phyloP scores from a whole-genome alignment of 176 grass and related monocot genomes.

The Coix lacrymajobi region DNA sequence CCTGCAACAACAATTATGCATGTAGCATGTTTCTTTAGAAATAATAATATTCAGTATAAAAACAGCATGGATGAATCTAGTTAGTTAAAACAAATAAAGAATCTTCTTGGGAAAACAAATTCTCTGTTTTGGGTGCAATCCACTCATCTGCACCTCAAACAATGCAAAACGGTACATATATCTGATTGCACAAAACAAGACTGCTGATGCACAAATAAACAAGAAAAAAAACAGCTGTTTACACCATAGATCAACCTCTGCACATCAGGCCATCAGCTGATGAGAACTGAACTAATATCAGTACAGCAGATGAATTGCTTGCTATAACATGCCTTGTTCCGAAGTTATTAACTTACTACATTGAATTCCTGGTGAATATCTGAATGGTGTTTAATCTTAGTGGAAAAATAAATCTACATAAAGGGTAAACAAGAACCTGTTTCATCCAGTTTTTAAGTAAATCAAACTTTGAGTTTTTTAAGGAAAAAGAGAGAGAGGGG shows the following conservation, averaged over 20 bases:
- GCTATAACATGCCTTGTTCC: not conserved
- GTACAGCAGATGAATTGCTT: not conserved
- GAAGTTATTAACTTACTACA: not conserved
- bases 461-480: not conserved
- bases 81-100: not conserved
- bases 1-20: conserved; percentile 29
- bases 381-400: not conserved
- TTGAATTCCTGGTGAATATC: not conserved
- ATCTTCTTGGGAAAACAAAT: not conserved
- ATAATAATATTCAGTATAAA: not conserved
- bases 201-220: not conserved
- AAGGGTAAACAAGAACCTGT: not conserved
- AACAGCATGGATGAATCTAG: not conserved
- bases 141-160: not conserved
- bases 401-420: not conserved
- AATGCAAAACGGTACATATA: not conserved
- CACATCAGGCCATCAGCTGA: not conserved
- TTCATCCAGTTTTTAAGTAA: not conserved
- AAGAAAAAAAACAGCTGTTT: not conserved
- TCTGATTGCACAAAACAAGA: not conserved
- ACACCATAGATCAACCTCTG: not conserved
- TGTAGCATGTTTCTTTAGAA: not conserved
- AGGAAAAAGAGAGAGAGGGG: no score
- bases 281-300: not conserved
- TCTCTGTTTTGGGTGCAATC: not conserved